These are phyloP conservation scores for Macadamia integrifolia DNA, from an alignment of 164 flowering plant species.

Conservation along the genomic window DNA sequence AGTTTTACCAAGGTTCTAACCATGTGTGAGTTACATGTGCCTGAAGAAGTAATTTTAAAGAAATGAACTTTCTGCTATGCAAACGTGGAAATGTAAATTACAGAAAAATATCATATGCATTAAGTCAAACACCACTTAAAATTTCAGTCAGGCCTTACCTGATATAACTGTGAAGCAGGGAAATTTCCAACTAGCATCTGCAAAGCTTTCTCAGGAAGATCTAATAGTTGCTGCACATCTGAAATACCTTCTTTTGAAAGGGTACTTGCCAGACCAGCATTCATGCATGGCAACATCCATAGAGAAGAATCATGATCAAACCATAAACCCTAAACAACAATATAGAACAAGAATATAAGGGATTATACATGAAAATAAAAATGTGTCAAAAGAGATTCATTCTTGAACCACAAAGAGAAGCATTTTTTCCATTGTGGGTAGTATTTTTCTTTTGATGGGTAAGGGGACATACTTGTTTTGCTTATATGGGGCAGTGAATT, in stretches of 20 bases:
- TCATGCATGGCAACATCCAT: constrained; percentile 94
- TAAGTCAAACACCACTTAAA: neutral
- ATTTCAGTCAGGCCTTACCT: constrained; percentile 35
- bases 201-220: constrained; percentile 42
- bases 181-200: constrained; percentile 42
- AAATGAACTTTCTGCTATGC: neutral
- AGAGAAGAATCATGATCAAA: constrained; percentile 55
- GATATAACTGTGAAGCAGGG: constrained; percentile 43
- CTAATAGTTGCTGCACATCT: constrained; percentile 60
- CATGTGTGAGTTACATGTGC: neutral
- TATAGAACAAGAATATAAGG: constrained; percentile 2
- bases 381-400: neutral
- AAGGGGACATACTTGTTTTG: no score
- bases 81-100: neutral
- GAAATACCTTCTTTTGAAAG: constrained; percentile 49
- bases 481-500: no score
- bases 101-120: neutral
- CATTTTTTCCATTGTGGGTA: no score
- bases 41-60: neutral
- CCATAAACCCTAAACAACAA: constrained; percentile 70
- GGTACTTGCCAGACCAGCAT: constrained; percentile 39
- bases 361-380: constrained; percentile 6
- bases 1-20: no score
- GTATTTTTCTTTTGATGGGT: no score
- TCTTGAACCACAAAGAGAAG: neutral